These are phyloP conservation scores for Aureobasidium sp. DNA, from an alignment of 2,329 filamentous ascomycete species.

Conservation along the genomic window DNA sequence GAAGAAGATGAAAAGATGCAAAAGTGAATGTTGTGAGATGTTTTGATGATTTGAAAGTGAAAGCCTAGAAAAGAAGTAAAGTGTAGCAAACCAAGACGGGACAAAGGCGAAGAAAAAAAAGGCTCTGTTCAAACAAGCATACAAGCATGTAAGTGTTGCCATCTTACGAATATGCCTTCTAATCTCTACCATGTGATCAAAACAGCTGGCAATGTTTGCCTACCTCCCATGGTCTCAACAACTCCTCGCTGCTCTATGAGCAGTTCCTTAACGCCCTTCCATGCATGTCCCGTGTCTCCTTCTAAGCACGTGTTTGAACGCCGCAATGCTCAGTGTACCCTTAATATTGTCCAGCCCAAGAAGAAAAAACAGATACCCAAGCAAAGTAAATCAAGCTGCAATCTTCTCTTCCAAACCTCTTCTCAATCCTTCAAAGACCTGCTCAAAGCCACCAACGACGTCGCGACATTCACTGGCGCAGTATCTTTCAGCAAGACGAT, in stretches of 20 bases:
- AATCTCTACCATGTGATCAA: not conserved
- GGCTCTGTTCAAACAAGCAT: not conserved
- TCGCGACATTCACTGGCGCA: slow-evolving; percentile 77
- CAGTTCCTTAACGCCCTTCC: not conserved
- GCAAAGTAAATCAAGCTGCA: slow-evolving; percentile 1
- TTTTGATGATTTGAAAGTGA: not conserved
- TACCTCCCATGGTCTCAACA: not conserved
- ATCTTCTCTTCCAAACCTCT: slow-evolving; percentile 9
- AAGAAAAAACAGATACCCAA: not conserved
- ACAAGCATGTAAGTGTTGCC: not conserved
- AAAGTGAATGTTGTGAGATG: not conserved
- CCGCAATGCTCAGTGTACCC: slow-evolving; percentile 6
- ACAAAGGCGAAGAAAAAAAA: not conserved
- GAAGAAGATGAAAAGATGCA: not conserved
- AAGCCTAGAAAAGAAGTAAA: not conserved
- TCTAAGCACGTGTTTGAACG: not conserved
- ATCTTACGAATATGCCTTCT: not conserved
- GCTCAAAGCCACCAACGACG: slow-evolving; percentile 86
- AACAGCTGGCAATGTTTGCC: not conserved
- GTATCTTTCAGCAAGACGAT: slow-evolving; percentile 64
- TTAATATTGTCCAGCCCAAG: not conserved
- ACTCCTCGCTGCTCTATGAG: not conserved
- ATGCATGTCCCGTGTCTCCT: slow-evolving; percentile 1
- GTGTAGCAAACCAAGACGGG: not conserved
- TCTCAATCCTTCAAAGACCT: slow-evolving; percentile 78